Conservation (phyloP, 2,329 filamentous ascomycete genomes). For the Massarina eburnea region DNA sequence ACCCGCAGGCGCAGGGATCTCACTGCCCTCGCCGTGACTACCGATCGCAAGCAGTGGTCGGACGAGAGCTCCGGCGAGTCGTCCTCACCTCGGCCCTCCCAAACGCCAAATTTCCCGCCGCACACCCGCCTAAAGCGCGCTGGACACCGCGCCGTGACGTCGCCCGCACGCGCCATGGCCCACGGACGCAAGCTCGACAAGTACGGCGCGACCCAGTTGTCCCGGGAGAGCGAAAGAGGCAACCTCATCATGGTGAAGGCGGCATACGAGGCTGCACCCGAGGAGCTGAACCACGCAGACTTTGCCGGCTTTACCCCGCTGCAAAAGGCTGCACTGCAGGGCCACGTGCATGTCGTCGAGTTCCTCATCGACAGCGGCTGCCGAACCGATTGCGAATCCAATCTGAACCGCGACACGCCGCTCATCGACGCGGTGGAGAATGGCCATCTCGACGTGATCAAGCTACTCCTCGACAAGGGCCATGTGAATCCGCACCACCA, state of each 20-base stretch:
- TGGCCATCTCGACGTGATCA: constrained; percentile 85
- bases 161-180: constrained; percentile 60
- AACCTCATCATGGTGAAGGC: constrained; percentile 78
- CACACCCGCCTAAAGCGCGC: constrained; percentile 59
- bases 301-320: constrained; percentile 96
- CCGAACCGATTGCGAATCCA: constrained; percentile 75
- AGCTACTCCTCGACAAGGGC: constrained; percentile 77
- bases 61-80: constrained; percentile 42
- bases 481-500: constrained; percentile 83
- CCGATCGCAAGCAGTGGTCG: constrained; percentile 35
- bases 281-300: constrained; percentile 86
- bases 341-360: constrained; percentile 82
- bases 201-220: constrained; percentile 86
- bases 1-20: constrained; percentile 40
- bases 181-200: constrained; percentile 89
- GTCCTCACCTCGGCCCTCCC: constrained; percentile 36
- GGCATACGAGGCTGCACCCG: constrained; percentile 74
- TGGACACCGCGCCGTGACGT: constrained; percentile 62
- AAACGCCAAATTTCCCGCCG: constrained; percentile 30
- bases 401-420: constrained; percentile 76
- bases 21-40: constrained; percentile 30
- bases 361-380: constrained; percentile 84
- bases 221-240: constrained; percentile 85
- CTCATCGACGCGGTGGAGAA: constrained; percentile 97
- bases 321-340: constrained; percentile 88